Conservation (phyloP, 2,329 filamentous ascomycete species). For the Trichophyton rubrum region DNA sequence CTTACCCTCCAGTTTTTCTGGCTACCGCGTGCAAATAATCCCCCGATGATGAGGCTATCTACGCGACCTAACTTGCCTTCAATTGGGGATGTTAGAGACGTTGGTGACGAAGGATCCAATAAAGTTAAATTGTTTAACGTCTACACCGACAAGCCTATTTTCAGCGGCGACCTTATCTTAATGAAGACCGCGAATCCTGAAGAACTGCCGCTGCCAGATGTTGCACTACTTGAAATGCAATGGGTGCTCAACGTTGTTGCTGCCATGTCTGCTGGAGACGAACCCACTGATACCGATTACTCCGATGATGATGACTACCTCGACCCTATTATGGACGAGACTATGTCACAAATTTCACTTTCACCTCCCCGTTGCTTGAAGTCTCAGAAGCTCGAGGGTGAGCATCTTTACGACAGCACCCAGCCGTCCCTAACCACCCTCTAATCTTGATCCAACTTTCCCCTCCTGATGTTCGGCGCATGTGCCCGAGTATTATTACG, state of each 20-base stretch:
- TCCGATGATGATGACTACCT: not conserved
- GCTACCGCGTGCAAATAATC: not conserved
- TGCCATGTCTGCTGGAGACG: not conserved
- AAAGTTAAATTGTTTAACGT: not conserved
- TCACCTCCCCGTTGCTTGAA: not conserved
- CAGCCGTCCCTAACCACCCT: not conserved
- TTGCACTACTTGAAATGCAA: constrained; percentile 4
- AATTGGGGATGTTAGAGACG: not conserved
- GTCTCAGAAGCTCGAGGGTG: not conserved
- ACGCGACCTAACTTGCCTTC: not conserved
- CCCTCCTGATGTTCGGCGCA: not conserved
- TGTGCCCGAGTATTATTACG: not conserved
- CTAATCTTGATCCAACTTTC: not conserved
- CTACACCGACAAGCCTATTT: not conserved
- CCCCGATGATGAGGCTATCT: not conserved
- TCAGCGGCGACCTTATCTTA: not conserved
- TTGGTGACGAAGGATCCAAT: not conserved
- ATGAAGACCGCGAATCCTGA: constrained; percentile 4
- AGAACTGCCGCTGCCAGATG: not conserved
- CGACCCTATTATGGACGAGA: too few species aligned
- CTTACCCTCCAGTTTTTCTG: constrained; percentile 7
- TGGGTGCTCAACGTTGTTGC: constrained; percentile 2
- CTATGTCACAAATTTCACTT: not conserved
- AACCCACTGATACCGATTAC: not conserved
- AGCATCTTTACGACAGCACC: not conserved